A percentile compares a stretch with the other conserved stretches of the same genome.
These are phyloP conservation scores for Fagopyrum tataricum DNA, from an alignment of 148 eudicot species.

Conservation along the genomic window DNA sequence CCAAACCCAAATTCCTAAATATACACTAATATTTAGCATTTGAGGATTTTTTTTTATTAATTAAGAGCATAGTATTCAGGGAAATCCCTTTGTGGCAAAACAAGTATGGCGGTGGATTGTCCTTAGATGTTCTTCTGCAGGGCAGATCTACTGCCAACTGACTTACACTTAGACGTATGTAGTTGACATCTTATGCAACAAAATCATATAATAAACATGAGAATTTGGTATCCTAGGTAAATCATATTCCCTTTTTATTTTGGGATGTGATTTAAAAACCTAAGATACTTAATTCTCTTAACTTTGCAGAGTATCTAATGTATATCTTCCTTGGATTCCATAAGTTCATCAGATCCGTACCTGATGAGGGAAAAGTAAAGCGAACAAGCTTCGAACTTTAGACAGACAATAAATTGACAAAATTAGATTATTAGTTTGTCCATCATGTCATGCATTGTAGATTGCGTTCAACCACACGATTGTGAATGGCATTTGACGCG, in stretches of 20 bases:
- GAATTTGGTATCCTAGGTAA: constrained; percentile 4
- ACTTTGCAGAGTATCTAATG: not conserved
- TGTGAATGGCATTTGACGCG: too few relatives aligned
- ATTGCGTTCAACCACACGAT: too few relatives aligned
- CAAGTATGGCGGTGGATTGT: not conserved
- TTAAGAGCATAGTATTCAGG: not conserved
- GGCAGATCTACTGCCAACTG: not conserved
- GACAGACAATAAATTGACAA: too few relatives aligned
- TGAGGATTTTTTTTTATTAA: too few relatives aligned
- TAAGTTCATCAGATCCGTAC: not conserved
- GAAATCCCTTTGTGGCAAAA: not conserved
- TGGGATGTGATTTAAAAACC: not conserved
- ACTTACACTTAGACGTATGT: not conserved
- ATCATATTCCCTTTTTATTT: not conserved
- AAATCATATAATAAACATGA: not conserved
- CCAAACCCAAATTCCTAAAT: too few relatives aligned
- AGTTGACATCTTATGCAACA: not conserved
- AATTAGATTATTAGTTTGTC: too few relatives aligned
- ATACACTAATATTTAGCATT: too few relatives aligned
- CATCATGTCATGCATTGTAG: too few relatives aligned
- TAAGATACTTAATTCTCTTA: not conserved
- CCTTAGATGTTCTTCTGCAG: not conserved
- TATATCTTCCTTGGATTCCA: constrained; percentile 5
- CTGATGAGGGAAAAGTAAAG: not conserved
- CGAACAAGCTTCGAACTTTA: not conserved